Percentiles rank a stretch among this genome's conserved stretches.
phyloP scores from a whole-genome alignment of 2,329 filamentous ascomycete species.

The Chrysoporthe austroafricana region DNA sequence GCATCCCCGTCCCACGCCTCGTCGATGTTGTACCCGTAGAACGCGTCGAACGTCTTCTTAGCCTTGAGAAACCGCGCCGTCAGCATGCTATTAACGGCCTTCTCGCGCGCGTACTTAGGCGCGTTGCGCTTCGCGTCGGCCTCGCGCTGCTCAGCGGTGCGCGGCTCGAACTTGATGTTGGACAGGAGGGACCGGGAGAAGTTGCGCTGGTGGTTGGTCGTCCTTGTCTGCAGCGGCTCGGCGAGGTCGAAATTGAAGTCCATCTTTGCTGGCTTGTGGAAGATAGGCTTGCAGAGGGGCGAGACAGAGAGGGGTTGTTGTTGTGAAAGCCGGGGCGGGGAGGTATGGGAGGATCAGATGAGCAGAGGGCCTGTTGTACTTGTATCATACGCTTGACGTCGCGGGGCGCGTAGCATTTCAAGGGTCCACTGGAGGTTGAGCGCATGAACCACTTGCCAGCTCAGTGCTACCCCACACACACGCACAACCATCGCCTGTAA shows the following conservation, averaged over 20 bases:
- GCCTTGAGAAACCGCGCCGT: conserved; percentile 31
- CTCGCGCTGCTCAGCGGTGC: conserved; percentile 29
- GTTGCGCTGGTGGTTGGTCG: conserved; percentile 19
- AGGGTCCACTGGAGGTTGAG: conserved; percentile 1
- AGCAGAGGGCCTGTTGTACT: background rate
- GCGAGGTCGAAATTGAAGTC: conserved; percentile 22
- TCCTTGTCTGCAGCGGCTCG: conserved; percentile 19
- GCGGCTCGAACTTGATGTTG: conserved; percentile 28
- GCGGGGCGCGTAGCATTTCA: conserved; percentile 1
- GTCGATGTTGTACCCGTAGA: conserved; percentile 29
- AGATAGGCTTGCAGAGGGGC: background rate
- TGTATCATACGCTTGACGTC: conserved; percentile 3
- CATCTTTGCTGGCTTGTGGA: background rate
- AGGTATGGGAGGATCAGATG: background rate
- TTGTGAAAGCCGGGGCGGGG: background rate
- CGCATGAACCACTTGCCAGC: background rate
- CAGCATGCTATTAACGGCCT: conserved; percentile 30
- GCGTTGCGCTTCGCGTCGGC: conserved; percentile 28
- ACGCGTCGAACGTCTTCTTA: conserved; percentile 30
- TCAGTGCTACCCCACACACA: conserved; percentile 5
- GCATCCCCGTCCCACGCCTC: conserved; percentile 24
- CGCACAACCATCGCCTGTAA: background rate
- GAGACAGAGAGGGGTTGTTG: background rate
- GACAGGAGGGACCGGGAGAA: conserved; percentile 16
- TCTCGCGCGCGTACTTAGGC: conserved; percentile 30